Conservation (phyloP, 2,329 filamentous ascomycete species). For the Massarina eburnea region DNA sequence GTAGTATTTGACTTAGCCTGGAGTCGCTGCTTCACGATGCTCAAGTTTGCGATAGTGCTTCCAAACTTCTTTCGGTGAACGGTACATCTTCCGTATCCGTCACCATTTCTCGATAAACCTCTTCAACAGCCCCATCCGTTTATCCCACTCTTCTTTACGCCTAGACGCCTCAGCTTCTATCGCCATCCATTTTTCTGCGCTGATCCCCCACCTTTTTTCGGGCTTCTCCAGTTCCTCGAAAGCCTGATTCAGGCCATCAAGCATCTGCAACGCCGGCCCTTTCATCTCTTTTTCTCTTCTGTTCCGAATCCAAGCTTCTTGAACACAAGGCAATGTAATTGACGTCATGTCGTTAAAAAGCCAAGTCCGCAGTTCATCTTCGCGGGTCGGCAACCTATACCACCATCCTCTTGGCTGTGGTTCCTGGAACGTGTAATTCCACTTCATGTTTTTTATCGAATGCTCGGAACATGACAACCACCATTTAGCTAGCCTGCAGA, state of each 20-base stretch:
- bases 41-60: too few relatives aligned
- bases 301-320: neutral
- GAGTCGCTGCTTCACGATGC: too few relatives aligned
- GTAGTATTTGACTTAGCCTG: too few relatives aligned
- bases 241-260: conserved; percentile 3
- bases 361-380: neutral
- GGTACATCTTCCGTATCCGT: neutral
- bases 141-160: neutral
- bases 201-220: neutral
- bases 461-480: conserved; percentile 10
- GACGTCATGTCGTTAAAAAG: conserved; percentile 3
- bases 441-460: conserved; percentile 1
- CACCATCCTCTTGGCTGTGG: neutral
- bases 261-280: conserved; percentile 6
- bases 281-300: conserved; percentile 7
- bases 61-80: neutral
- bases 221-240: neutral
- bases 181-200: neutral
- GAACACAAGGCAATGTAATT: conserved; percentile 10
- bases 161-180: neutral
- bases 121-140: neutral
- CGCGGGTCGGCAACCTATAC: neutral
- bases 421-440: conserved; percentile 4
- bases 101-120: neutral
- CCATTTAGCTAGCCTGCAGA: conserved; percentile 22